Evolutionary conservation across 305 asterid species (phyloP).

Genomic region (Fraxinus angustifolia): DNA sequence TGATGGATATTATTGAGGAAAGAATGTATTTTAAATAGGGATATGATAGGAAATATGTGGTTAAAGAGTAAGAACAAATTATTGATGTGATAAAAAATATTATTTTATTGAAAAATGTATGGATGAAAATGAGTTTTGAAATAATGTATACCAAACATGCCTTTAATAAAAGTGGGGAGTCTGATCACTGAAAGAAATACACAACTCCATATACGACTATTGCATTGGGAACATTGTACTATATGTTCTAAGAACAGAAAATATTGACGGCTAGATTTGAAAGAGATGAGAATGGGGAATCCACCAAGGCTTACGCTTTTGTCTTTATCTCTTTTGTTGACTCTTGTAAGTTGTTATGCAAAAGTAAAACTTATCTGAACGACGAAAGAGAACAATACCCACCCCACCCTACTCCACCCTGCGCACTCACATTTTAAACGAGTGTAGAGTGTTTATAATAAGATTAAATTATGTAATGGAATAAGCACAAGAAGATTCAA

Average conservation of each 20-base stretch:
- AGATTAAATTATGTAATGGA: slow-evolving; percentile 9
- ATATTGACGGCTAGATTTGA: not conserved
- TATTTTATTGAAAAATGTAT: no score
- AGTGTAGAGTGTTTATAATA: not conserved
- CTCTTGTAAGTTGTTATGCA: not conserved
- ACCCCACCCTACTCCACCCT: not conserved
- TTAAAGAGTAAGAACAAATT: no score
- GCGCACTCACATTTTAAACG: slow-evolving; percentile 12
- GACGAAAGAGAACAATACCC: slow-evolving; percentile 20
- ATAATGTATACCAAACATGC: no score
- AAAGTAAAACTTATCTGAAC: slow-evolving; percentile 12
- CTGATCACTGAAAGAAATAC: no score
- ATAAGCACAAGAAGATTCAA: slow-evolving; percentile 16
- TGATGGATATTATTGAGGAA: no score
- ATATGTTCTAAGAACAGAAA: not conserved
- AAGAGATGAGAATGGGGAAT: not conserved
- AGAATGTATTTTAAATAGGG: no score
- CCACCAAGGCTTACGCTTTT: not conserved
- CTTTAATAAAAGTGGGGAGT: no score
- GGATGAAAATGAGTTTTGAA: no score
- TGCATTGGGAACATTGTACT: not conserved
- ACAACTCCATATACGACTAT: not conserved
- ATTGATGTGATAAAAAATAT: no score
- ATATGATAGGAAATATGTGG: no score
- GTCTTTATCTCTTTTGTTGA: not conserved